Evolutionary conservation across 768 basidiomycete species (phyloP).

Genomic region (Kockovaella imperatae): DNA sequence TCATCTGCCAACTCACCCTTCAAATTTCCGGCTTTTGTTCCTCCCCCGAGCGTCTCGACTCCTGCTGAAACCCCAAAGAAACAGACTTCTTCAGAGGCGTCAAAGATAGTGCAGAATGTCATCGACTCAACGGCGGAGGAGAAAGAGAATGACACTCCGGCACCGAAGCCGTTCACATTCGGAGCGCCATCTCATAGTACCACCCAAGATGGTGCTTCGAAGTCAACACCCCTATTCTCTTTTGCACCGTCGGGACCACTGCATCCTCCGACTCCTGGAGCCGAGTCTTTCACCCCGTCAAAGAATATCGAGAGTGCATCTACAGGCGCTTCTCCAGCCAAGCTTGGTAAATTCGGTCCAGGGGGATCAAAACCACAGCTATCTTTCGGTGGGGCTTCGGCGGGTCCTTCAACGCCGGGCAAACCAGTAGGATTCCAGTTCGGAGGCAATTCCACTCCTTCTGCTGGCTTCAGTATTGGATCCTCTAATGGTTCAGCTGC

Average conservation of each 20-base stretch:
- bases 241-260: constrained; percentile 33
- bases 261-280: constrained; percentile 33
- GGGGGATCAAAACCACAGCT: constrained; percentile 33
- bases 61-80: constrained; percentile 9
- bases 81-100: constrained; percentile 24
- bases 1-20: constrained; percentile 5
- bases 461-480: constrained; percentile 19
- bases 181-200: constrained; percentile 6
- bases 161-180: constrained; percentile 15
- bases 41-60: constrained; percentile 5
- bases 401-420: constrained; percentile 7
- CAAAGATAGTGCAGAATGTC: constrained; percentile 23
- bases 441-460: constrained; percentile 4
- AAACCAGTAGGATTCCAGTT: constrained; percentile 15
- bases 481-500: not conserved
- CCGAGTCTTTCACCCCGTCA: constrained; percentile 31
- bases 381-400: constrained; percentile 30
- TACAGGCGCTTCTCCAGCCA: constrained; percentile 12
- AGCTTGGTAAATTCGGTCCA: constrained; percentile 38
- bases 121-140: constrained; percentile 7
- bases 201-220: constrained; percentile 5
- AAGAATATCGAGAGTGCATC: constrained; percentile 13
- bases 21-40: constrained; percentile 13
- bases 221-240: constrained; percentile 19
- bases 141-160: constrained; percentile 1